A percentile compares a stretch with the other conserved stretches of the same genome.
phyloP scores from a whole-genome alignment of 2,329 filamentous ascomycete species.

The Claviceps paspali region DNA sequence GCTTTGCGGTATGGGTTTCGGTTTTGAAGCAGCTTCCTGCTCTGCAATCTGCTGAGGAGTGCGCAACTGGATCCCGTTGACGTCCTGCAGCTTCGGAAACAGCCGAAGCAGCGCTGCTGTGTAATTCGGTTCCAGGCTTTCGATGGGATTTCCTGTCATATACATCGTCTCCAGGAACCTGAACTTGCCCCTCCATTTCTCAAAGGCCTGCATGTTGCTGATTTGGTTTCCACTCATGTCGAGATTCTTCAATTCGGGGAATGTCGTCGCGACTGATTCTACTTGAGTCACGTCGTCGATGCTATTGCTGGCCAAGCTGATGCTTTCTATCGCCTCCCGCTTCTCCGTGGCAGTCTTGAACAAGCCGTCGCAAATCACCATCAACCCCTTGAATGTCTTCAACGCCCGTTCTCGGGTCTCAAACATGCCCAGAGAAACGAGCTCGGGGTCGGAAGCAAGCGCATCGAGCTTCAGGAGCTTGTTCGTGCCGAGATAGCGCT shows the following conservation, averaged over 20 bases:
- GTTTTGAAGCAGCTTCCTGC: slow-evolving; percentile 30
- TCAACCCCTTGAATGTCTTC: slow-evolving; percentile 85
- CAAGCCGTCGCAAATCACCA: slow-evolving; percentile 66
- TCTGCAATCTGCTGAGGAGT: slow-evolving; percentile 54
- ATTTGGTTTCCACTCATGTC: slow-evolving; percentile 80
- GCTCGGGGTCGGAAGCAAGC: slow-evolving; percentile 55
- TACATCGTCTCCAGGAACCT: slow-evolving; percentile 67
- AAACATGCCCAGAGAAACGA: slow-evolving; percentile 64
- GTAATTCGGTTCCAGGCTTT: slow-evolving; percentile 42
- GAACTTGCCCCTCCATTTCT: slow-evolving; percentile 68
- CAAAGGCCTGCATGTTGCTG: slow-evolving; percentile 48
- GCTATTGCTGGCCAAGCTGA: slow-evolving; percentile 69
- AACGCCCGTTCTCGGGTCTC: slow-evolving; percentile 52
- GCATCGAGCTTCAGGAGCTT: slow-evolving; percentile 77
- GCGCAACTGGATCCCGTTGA: slow-evolving; percentile 63
- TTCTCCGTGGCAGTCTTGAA: slow-evolving; percentile 62
- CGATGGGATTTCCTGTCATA: slow-evolving; percentile 62
- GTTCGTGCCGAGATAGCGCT: slow-evolving; percentile 53
- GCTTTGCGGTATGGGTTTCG: slow-evolving; percentile 45
- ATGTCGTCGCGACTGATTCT: slow-evolving; percentile 58
- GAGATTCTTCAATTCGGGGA: slow-evolving; percentile 76
- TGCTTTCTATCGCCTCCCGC: slow-evolving; percentile 62
- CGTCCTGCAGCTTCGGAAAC: slow-evolving; percentile 65
- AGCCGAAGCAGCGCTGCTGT: slow-evolving; percentile 57
- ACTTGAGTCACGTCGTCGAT: slow-evolving; percentile 59